Evolutionary conservation across 176 grass and related monocot species (phyloP), one percentile per base, ranked within the genome.

Genomic region (Aegilops speltoides): DNA sequence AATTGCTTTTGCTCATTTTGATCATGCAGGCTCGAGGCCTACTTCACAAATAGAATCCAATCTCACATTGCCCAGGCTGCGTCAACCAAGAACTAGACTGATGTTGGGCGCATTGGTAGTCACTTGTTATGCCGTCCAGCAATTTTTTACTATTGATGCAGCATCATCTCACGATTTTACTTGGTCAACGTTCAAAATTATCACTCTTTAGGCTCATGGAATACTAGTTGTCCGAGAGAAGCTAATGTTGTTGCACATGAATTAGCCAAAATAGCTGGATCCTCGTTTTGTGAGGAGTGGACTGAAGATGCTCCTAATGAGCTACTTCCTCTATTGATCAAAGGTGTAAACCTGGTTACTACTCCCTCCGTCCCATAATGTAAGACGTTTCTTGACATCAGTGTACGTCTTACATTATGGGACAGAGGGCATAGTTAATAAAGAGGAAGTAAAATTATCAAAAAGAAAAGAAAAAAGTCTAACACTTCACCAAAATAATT

Each of bases 21-120:
- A 59, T 36, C 2, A 7, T 76, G 68, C 88, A 99, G 97, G 85
- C 87, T 99, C 11, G 92, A 99, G 69, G 94, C 85, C 76, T 95
- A 90, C 78, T 97, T 99, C 86, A 81, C 87, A 15, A 80, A 82
- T 78, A 99, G 94, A 82, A 91, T 94, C 23, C 77, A 90, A 56
- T 82, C 85, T 38, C 84, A 91, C 45, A 79, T 97, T 77, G 16
- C 86, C 19, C 97, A 96, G 84, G 84, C 73, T 50, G 43, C 77
- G 60, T 83, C 93, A 32, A 92, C 76, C 46, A 98, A 98, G 93
- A 93, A 80, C 83, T 98, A 91, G 74, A 10, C 2, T 69, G 68
- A 50, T 6, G 4, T 12, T 1, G 1, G 12, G 34, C 22, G 14
- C 24, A 60, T 24, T 29, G 13, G 74, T 59, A 2, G 8, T 73